Base-by-base conservation (phyloP, 768 basidiomycete species). In the Mycena sanguinolenta region DNA sequence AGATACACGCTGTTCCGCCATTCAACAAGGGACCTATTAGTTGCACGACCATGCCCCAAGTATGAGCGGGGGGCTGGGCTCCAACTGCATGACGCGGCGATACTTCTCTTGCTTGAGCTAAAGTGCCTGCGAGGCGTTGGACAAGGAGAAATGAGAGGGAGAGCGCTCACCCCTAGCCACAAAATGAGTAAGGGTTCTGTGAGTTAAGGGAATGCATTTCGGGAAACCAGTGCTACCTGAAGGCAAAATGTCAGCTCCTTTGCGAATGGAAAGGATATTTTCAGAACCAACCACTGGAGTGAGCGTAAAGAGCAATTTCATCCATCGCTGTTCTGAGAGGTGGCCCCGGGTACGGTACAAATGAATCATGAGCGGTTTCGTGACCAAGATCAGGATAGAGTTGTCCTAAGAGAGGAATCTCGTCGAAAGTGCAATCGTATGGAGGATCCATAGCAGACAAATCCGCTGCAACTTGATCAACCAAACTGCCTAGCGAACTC, bases 371-470 rank as follows among this genome's bases (percentile, higher is more conserved):
- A 9, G 57, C 21, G 0, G 69, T 77, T 65, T 86, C 84, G 21
- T 65, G 30, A 0, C 83, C 85, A 9, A 87, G 79, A 32, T 80
- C 78, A 0, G 87, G 86, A 55, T 82, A 88, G 0, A 86, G 69
- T 17, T 78, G 61, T 0, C 63, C 49, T 10, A 86, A 62, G 7
- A 74, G 65, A n/a, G 82, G 82, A 25, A 81, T 74, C 65, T 84
- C 83, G 42, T 83, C 79, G 25, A 83, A 58, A 4, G 55, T 38
- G 4, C 83, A 64, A 6, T 63, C 65, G 12, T 74, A 78, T 2
- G 67, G 25, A 2, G 59, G 60, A 3, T 25, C 49, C 53, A 25
- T 46, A 1, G n/a, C 27, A 5, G 27, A 36, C 10, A 42, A 28
- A 14, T 63, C 60, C 0, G 34, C 3, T 9, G 60, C 34, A 4